phyloP scores from a whole-genome alignment of 768 basidiomycete species.

The Boletus bicolor region DNA sequence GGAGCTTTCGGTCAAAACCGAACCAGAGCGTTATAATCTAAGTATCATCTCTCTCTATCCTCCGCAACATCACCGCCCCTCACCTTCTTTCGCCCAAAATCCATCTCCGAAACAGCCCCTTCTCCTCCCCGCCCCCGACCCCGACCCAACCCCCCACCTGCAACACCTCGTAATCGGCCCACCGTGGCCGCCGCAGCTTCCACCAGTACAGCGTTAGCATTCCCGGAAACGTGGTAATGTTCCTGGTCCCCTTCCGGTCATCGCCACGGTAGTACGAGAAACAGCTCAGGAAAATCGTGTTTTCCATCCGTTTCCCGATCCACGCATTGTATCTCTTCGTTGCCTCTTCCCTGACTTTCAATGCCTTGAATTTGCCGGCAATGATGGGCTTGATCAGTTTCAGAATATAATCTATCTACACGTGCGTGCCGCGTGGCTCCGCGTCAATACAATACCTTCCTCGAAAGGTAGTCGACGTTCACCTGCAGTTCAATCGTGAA shows the following conservation, averaged over 20 bases:
- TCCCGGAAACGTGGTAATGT: not conserved
- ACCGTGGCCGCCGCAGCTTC: not conserved
- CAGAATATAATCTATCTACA: not conserved
- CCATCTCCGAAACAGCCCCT: slow-evolving; percentile 10
- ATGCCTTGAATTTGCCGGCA: not conserved
- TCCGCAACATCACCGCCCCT: slow-evolving; percentile 20
- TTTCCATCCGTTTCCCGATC: slow-evolving; percentile 44
- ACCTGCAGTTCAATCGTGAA: slow-evolving; percentile 1
- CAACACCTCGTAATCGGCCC: not conserved
- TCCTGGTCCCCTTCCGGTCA: slow-evolving; percentile 21
- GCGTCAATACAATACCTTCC: not conserved
- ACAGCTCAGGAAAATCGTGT: slow-evolving; percentile 44
- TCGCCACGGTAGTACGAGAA: slow-evolving; percentile 32
- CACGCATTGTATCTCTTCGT: slow-evolving; percentile 10
- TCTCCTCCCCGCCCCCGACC: slow-evolving; percentile 16
- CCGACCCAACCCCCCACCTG: not conserved
- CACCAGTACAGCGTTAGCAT: not conserved
- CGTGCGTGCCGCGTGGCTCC: slow-evolving; percentile 4
- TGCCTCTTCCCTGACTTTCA: not conserved
- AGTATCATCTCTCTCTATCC: not conserved
- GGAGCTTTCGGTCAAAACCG: slow-evolving; percentile 29
- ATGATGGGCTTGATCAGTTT: slow-evolving; percentile 2
- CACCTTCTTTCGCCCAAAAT: slow-evolving; percentile 1
- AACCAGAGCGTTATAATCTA: not conserved
- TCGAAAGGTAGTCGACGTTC: not conserved